Conservation (phyloP, 306 rosid species). For the Gynostemma pentaphyllum region DNA sequence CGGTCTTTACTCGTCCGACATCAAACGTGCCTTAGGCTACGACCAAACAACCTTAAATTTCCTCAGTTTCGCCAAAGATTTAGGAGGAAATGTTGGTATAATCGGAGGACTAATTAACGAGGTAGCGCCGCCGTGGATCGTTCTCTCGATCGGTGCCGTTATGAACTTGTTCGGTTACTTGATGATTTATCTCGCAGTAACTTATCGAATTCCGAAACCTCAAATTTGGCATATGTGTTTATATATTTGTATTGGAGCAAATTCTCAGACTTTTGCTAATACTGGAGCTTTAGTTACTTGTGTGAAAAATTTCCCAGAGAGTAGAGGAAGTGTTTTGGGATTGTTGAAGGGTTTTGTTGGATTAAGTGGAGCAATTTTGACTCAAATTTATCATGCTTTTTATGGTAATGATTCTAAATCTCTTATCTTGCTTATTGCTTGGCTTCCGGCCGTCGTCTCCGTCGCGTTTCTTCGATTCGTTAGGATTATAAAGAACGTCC, state of each 20-base stretch:
- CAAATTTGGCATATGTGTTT: conserved; percentile 64
- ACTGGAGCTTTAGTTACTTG: conserved; percentile 51
- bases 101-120: conserved; percentile 53
- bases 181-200: conserved; percentile 71
- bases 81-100: conserved; percentile 52
- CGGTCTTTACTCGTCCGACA: conserved; percentile 37
- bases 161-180: conserved; percentile 70
- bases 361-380: conserved; percentile 55
- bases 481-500: conserved; percentile 18
- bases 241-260: conserved; percentile 57
- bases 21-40: conserved; percentile 46
- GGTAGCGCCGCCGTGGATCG: conserved; percentile 49
- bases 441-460: conserved; percentile 52
- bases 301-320: conserved; percentile 52
- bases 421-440: conserved; percentile 44
- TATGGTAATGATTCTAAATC: conserved; percentile 32
- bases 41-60: conserved; percentile 68
- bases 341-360: conserved; percentile 65
- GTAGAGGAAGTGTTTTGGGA: conserved; percentile 60
- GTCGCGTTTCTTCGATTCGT: conserved; percentile 29
- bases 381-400: conserved; percentile 43
- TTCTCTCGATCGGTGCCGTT: conserved; percentile 37
- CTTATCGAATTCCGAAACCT: conserved; percentile 26
- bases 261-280: conserved; percentile 53
- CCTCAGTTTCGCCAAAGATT: conserved; percentile 71